Evolutionary conservation across 345 rosid genomes (phyloP), one percentile per base, ranked within the genome.

Genomic region (Hirschfeldia incana): DNA sequence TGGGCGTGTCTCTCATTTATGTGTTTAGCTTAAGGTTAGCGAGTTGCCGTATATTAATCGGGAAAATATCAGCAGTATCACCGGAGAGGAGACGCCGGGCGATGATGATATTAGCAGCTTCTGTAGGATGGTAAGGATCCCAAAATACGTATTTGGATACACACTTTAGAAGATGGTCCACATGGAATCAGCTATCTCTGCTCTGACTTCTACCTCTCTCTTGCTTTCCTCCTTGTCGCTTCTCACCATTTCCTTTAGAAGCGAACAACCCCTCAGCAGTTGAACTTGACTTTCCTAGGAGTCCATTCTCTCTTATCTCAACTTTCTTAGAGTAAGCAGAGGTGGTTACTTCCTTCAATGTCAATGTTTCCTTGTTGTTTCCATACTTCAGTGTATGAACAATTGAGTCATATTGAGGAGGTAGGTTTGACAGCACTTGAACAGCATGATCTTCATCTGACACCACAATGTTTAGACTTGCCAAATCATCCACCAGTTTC

Each of bases 101-200:
- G 0, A 62, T 65, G 21, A 86, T 81, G 9, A 71, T 0, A 28
- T 82, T 79, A 49, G 84, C 69, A 7, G 82, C 29, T 8, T 86
- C 86, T 0, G 87, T 4, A 0, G 73, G 85, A 79, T 85, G 87
- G 68, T 51, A 83, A 0, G 85, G 66, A 78, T 85, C 87, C 87
- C 87, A 85, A 42, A 83, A 85, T 0, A 78, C 74, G n/a, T 75
- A 81, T 32, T 81, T 86, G 0, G 75, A 42, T 0, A 57, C 89
- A 86, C 65, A 83, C 80, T 44, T 57, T 74, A 0, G 81, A 77
- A 26, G 76, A 2, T 10, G 77, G 51, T 0, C 44, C 83, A 61
- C 89, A 87, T 0, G 97, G 98, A 32, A 89, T 68, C 6, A 89
- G 75, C 8, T n/a, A n/a, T n/a, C n/a, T n/a, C n/a, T n/a, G n/a